Evolutionary conservation across 1,284 basidiomycete genomes (phyloP), one percentile per base, ranked within the genome.

Genomic region (Mycena citricolor): DNA sequence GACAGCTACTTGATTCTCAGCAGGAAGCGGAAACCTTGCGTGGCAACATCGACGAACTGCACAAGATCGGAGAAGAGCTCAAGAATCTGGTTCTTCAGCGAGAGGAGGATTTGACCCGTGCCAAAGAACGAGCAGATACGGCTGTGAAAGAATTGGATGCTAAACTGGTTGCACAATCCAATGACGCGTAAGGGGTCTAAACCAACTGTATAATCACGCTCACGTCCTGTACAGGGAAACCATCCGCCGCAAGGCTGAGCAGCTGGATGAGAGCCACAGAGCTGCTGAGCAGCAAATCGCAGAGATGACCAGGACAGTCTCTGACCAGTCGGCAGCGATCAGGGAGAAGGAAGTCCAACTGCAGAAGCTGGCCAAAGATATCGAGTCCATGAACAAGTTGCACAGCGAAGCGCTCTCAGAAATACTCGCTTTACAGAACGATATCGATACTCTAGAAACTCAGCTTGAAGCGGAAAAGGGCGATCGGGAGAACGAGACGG

Each of bases 281-380:
- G 78, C 86, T 42, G 72, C 82, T n/a, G 87, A 86, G 54, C 82
- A 86, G 36, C 89, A 94, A 58, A 71, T 92, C 2, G 69, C 83
- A 4, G 92, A 97, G 61, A 66, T 93, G 57, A 75, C 81, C 10
- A 79, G 86, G 20, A 84, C 86, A 1, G 79, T 86, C 4, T 82
- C 79, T 2, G 89, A 91, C 24, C 89, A 93, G 57, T 86, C 91
- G 28, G 68, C 71, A 8, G 82, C 88, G 67, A 80, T 95, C 51
- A 75, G 85, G 62, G 75, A 78, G 62, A 92, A 91, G 65, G 90
- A 95, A 52, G 77, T 78, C 5, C 84, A 89, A 22, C 74, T 90
- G 16, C 57, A 70, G 11, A 71, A 76, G 10, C 67, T 94, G n/a
- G 64, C 74, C 3, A 64, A 71, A 19, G 79, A 90, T 33, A 62